Evolutionary conservation across 441 rosid genomes (phyloP), one percentile per base, ranked within the genome.

Genomic region (Rhodomyrtus psidioides): DNA sequence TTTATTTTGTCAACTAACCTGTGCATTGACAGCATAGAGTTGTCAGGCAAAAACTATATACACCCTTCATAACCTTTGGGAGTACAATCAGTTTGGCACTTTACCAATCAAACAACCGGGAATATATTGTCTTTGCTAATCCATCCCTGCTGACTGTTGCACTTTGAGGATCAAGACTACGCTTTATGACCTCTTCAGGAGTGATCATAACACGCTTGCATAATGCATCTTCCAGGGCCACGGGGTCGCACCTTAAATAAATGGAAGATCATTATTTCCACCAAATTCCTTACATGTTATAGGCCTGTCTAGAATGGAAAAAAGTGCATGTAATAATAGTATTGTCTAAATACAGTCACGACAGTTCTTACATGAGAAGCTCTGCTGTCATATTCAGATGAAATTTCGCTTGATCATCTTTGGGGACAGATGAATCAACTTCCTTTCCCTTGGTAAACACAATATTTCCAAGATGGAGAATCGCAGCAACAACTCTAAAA

Each of bases 161-260:
- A 90, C 98, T 93, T 83, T 93, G 93, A 84, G 98, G 98, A 90
- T 96, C 98, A 54, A 95, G 94, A 89, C 96, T 89, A 90, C 97
- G 92, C 89, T 94, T 96, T 62, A 96, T 96, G 86, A 95, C 96
- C 88, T 95, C 98, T 89, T 96, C 98, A 0, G 98, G 98, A 24
- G 98, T 96, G 93, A 96, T 83, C 98, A 96, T 96, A 79, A 96
- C 95, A 89, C 97, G 97, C 88, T 96, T 96, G 83, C 97, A 94
- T 81, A 96, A 88, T 30, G 98, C 98, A 88, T 95, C 98, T 92
- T 96, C 96, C 91, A 96, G 91, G 55, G 88, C 97, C 49, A 59
- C 86, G 54, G 90, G 65, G 90, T 96, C 97, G 65, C 98, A 95
- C 98, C 98, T 95, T 86, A 83, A 83, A 85, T 84, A 42, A 86